These are phyloP conservation scores for Sonneratia caseolaris DNA, from an alignment of 345 rosid species.

Conservation along the genomic window DNA sequence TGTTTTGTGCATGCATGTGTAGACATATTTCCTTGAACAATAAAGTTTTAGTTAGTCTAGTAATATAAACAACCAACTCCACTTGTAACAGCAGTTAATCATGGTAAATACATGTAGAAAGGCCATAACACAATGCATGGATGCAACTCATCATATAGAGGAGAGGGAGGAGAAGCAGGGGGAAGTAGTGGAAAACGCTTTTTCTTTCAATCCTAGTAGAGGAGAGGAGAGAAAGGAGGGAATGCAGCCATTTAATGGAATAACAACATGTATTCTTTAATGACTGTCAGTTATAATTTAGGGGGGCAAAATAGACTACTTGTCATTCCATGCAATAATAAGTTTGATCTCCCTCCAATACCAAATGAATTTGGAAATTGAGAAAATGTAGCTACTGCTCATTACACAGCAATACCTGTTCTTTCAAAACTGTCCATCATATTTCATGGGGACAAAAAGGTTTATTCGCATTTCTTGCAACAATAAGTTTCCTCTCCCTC, in stretches of 20 bases:
- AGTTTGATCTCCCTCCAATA: too few species aligned
- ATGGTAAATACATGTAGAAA: slow-evolving; percentile 1
- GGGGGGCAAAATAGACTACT: too few species aligned
- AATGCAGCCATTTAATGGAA: neutral
- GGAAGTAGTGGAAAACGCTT: neutral
- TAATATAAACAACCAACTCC: neutral
- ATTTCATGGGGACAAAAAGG: too few species aligned
- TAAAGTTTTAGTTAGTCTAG: neutral
- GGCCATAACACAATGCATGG: neutral
- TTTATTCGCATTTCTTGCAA: too few species aligned
- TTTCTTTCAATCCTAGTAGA: neutral
- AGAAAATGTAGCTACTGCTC: too few species aligned
- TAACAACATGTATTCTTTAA: too few species aligned
- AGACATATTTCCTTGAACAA: neutral
- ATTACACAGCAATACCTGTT: too few species aligned
- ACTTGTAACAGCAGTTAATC: neutral
- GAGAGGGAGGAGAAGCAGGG: neutral
- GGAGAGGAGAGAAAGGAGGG: neutral
- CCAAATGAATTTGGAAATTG: too few species aligned
- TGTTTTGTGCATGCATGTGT: neutral
- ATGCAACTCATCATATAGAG: neutral
- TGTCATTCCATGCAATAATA: too few species aligned
- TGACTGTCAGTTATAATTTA: too few species aligned
- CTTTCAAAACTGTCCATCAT: too few species aligned
- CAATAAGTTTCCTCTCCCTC: too few species aligned